These are phyloP conservation scores for Platanthera zijinensis DNA, from an alignment of 106 monocot genomes.

Conservation along the genomic window DNA sequence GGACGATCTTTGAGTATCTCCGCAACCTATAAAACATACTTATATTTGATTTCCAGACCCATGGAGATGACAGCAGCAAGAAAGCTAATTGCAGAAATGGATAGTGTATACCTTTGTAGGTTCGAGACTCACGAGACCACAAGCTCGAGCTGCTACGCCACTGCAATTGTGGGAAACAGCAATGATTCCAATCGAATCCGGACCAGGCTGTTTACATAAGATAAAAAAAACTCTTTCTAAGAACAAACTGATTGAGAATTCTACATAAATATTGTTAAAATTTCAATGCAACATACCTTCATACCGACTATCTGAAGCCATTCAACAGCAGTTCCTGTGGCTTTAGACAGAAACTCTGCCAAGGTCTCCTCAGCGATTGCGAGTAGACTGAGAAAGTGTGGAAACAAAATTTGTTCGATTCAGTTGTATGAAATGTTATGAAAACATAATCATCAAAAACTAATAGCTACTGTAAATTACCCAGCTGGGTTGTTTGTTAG, in stretches of 20 bases:
- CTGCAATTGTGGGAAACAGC: constrained; percentile 91
- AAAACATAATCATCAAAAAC: neutral
- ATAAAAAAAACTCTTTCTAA: too few relatives aligned
- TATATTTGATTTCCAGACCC: neutral
- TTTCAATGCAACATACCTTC: constrained; percentile 32
- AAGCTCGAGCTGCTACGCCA: constrained; percentile 92
- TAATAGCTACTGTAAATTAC: constrained; percentile 28
- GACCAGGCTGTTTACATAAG: constrained; percentile 71
- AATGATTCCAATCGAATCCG: constrained; percentile 99
- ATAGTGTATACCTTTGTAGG: constrained; percentile 63
- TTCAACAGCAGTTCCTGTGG: constrained; percentile 71
- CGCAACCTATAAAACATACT: constrained; percentile 44
- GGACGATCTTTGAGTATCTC: constrained; percentile 81
- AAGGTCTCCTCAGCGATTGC: constrained; percentile 75
- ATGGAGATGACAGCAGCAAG: neutral
- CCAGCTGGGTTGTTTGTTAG: constrained; percentile 80
- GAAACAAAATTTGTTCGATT: neutral
- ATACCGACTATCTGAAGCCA: constrained; percentile 81
- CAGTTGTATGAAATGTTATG: neutral
- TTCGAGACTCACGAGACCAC: constrained; percentile 90
- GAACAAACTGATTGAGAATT: neutral
- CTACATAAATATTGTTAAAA: neutral
- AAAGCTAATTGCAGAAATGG: neutral
- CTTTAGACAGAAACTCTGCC: constrained; percentile 71
- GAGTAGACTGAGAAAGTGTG: constrained; percentile 28